Base-by-base conservation (phyloP, 495 filamentous ascomycete species). In the Lophiotrema nucula region DNA sequence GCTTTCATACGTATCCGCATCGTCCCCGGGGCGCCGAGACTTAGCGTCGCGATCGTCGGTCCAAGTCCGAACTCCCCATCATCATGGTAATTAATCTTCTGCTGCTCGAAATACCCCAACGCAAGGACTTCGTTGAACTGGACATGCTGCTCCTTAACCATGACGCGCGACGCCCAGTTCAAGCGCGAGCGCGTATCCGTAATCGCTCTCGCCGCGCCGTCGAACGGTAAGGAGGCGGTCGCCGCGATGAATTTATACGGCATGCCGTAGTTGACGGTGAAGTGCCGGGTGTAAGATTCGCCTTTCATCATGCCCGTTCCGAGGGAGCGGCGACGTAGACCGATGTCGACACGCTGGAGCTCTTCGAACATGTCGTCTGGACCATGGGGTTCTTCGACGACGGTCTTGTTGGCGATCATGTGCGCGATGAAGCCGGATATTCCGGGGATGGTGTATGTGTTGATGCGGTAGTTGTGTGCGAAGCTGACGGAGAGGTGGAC, bases 181-280 rank as follows among this genome's bases (percentile, higher is more conserved):
- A 92, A 65, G 24, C 85, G 78, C 5, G 82, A 76, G 2, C 89
- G 69, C 1, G 79, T 77, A 19, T 74, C 75, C 22, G 81, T 73
- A 4, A 95, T 75, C 0, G 75, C 72, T 5, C 69, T 54, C 0
- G 82, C 81, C 0, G 88, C 86, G 15, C 85, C 77, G 2, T 72
- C 64, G 53, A 95, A 92, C 2, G 73, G 74, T 41, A 70, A 81
- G 0, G 85, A 86, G 10, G 83, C 72, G 2, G 89, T 83, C 4
- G 78, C 71, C 1, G 89, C 88, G 12, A 88, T 79, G 59, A 85
- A 95, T 58, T 95, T 92, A 67, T 96, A 95, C 0, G 84, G 85
- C 47, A 88, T 87, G 0, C 90, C 90, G 83, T 90, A 88, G 69
- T 92, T 95, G 10, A 79, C 79, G 1, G 81, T 76, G 67, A 86